These are phyloP conservation scores for Talaromyces trachyspermus DNA, from an alignment of 495 filamentous ascomycete species.

Conservation along the genomic window DNA sequence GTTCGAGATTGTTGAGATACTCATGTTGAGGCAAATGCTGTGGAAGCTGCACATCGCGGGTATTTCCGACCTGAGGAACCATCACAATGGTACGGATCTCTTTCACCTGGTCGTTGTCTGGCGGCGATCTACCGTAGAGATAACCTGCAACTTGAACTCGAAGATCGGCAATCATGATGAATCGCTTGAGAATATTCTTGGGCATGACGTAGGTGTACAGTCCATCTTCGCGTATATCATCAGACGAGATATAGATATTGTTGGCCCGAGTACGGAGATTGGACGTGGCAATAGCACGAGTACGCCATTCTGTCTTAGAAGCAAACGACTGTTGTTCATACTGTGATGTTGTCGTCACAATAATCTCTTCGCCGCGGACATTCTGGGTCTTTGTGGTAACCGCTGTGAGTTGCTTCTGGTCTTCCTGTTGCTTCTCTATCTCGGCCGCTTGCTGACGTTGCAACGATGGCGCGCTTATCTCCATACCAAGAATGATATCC, in stretches of 20 bases:
- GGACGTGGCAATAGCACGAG: slow-evolving; percentile 89
- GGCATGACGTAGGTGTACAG: slow-evolving; percentile 93
- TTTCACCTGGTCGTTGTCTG: slow-evolving; percentile 94
- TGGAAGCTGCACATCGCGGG: slow-evolving; percentile 84
- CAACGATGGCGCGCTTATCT: slow-evolving; percentile 96
- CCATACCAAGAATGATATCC: slow-evolving; percentile 99
- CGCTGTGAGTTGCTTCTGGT: slow-evolving; percentile 91
- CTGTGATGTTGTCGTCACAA: slow-evolving; percentile 94
- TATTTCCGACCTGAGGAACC: slow-evolving; percentile 92
- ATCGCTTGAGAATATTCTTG: slow-evolving; percentile 96
- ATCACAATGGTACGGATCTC: slow-evolving; percentile 94
- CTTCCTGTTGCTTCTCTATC: slow-evolving; percentile 98
- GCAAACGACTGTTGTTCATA: slow-evolving; percentile 97
- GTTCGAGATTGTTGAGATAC: slow-evolving; percentile 79
- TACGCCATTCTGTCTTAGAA: slow-evolving; percentile 98
- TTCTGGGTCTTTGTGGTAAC: slow-evolving; percentile 99
- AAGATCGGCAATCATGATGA: slow-evolving; percentile 96
- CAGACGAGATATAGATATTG: slow-evolving; percentile 97
- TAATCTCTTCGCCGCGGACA: slow-evolving; percentile 93
- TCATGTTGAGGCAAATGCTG: slow-evolving; percentile 92
- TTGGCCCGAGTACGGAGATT: slow-evolving; percentile 92
- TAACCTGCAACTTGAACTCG: slow-evolving; percentile 95
- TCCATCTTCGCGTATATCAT: slow-evolving; percentile 76
- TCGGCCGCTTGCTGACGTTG: slow-evolving; percentile 98
- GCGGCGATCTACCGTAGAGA: slow-evolving; percentile 86